Conservation (phyloP, 1,284 basidiomycete species). For the Vanrija sp. region DNA sequence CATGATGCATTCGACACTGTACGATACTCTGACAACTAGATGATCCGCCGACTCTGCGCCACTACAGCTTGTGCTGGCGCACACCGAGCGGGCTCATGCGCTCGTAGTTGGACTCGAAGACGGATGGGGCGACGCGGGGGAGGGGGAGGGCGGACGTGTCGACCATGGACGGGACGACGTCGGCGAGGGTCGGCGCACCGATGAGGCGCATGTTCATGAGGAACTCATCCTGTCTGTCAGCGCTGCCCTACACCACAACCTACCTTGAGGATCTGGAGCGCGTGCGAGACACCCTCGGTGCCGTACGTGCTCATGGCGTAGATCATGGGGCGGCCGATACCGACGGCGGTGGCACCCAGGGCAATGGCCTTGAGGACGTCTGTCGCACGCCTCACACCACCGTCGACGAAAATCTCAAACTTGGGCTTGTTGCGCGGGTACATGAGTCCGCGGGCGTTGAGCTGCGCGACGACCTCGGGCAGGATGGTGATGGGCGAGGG, state of each 20-base stretch:
- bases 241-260: constrained; percentile 26
- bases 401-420: constrained; percentile 88
- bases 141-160: constrained; percentile 59
- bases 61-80: too few species aligned
- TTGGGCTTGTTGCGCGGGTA: constrained; percentile 47
- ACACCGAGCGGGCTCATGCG: not conserved
- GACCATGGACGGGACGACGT: constrained; percentile 82
- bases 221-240: constrained; percentile 70
- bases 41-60: too few species aligned
- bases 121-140: constrained; percentile 64
- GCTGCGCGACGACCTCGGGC: constrained; percentile 73
- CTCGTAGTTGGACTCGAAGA: constrained; percentile 65
- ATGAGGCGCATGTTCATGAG: constrained; percentile 88
- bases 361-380: constrained; percentile 92
- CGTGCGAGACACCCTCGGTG: constrained; percentile 68
- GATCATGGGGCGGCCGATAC: constrained; percentile 71
- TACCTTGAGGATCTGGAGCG: constrained; percentile 72
- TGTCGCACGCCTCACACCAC: constrained; percentile 83
- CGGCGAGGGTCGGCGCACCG: constrained; percentile 71
- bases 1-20: too few species aligned
- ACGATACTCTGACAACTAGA: too few species aligned
- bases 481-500: constrained; percentile 86
- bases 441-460: constrained; percentile 62
- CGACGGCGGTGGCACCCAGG: constrained; percentile 77
- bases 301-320: constrained; percentile 90